Percentiles rank a stretch among this genome's conserved stretches.
Evolutionary conservation across 169 alveolate species (phyloP).

Genomic region (Plasmodium inui): DNA sequence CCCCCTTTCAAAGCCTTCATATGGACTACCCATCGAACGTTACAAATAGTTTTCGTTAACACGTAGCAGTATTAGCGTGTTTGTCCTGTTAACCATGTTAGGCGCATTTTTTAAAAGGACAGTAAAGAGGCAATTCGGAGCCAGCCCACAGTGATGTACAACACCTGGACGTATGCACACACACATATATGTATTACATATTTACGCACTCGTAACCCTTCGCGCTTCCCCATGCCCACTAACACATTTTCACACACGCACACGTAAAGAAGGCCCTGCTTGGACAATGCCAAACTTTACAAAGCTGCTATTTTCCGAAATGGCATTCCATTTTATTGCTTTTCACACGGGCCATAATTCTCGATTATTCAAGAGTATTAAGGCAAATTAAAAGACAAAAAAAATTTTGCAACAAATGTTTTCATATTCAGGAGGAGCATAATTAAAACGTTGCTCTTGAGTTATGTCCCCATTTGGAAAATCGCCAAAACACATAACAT

Average conservation of each 20-base stretch:
- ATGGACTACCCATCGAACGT: neutral
- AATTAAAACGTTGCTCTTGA: neutral
- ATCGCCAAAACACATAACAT: neutral
- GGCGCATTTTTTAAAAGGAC: neutral
- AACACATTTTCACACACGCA: neutral
- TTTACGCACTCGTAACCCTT: neutral
- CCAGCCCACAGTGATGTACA: neutral
- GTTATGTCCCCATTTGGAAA: neutral
- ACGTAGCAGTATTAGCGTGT: neutral
- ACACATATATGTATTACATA: neutral
- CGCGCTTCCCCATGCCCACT: neutral
- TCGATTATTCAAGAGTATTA: neutral
- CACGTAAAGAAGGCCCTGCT: neutral
- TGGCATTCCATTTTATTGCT: neutral
- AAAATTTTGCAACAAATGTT: neutral
- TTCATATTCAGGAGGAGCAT: neutral
- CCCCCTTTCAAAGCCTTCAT: neutral
- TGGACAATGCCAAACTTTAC: neutral
- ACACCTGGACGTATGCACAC: neutral
- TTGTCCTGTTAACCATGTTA: neutral
- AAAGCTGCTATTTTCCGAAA: neutral
- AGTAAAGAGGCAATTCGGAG: neutral
- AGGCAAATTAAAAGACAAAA: neutral
- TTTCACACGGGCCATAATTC: neutral
- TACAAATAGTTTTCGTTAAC: neutral